Conservation (phyloP, 2,329 filamentous ascomycete genomes). For the Blastomyces silverae region DNA sequence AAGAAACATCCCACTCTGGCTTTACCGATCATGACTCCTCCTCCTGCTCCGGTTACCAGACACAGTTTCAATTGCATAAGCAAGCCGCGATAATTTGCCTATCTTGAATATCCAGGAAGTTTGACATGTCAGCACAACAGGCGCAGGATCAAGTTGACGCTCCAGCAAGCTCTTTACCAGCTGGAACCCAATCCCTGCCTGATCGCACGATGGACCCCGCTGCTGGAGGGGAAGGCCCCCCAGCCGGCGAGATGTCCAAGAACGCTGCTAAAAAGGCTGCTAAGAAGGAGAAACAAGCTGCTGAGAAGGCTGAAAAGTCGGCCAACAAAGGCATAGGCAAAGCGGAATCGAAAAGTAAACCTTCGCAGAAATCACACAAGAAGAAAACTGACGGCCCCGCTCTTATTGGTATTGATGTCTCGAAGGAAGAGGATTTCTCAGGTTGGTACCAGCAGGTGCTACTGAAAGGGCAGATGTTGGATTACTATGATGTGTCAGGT, state of each 20-base stretch:
- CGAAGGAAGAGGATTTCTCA: conserved; percentile 79
- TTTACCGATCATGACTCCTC: conserved; percentile 14
- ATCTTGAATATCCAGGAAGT: background rate
- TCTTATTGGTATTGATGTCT: conserved; percentile 78
- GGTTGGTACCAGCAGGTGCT: conserved; percentile 98
- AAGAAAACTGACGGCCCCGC: conserved; percentile 56
- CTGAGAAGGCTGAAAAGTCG: conserved; percentile 37
- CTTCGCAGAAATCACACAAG: conserved; percentile 38
- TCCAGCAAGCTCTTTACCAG: conserved; percentile 24
- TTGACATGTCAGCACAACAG: conserved; percentile 7
- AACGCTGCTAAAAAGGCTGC: conserved; percentile 45
- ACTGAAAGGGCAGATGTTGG: conserved; percentile 92
- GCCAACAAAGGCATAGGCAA: conserved; percentile 39
- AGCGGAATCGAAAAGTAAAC: conserved; percentile 44
- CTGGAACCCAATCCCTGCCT: conserved; percentile 34
- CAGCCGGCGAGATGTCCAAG: conserved; percentile 35
- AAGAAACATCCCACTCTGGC: conserved; percentile 6
- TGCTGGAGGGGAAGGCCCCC: conserved; percentile 27
- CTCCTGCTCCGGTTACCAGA: background rate
- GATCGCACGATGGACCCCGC: conserved; percentile 39
- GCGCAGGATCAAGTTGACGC: background rate
- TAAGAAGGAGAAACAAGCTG: conserved; percentile 42
- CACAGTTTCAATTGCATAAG: conserved; percentile 4
- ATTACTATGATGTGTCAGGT: conserved; percentile 96
- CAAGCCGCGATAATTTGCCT: background rate